A percentile compares a stretch with the other conserved stretches of the same genome.
Conservation (phyloP, 2,329 filamentous ascomycete genomes). For the Neofusicoccum laricinum region DNA sequence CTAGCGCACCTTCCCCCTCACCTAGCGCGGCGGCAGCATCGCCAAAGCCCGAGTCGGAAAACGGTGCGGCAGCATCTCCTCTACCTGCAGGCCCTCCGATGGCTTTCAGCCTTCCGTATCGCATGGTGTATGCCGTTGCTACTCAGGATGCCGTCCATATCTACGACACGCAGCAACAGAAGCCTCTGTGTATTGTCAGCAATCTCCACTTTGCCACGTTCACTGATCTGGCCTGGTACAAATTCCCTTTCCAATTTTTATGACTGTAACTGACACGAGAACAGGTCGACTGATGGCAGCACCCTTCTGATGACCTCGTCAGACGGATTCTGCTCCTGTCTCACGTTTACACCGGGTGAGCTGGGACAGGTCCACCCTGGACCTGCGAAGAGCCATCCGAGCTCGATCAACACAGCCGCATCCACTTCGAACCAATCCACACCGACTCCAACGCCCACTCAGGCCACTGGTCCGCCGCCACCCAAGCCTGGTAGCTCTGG, state of each 20-base stretch:
- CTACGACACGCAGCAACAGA: constrained; percentile 96
- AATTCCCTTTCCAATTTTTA: not conserved
- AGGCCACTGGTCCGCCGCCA: not conserved
- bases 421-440: constrained; percentile 60
- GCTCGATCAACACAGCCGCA: constrained; percentile 41
- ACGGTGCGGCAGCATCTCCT: constrained; percentile 53
- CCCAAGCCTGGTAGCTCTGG: constrained; percentile 39
- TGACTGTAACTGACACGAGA: constrained; percentile 26
- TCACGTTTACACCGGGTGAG: constrained; percentile 81
- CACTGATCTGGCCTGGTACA: constrained; percentile 82
- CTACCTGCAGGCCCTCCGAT: constrained; percentile 49
- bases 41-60: constrained; percentile 52
- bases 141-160: constrained; percentile 93
- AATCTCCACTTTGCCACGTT: constrained; percentile 97
- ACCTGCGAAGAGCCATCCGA: constrained; percentile 49
- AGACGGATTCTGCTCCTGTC: constrained; percentile 91
- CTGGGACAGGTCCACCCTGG: constrained; percentile 78
- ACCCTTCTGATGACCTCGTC: constrained; percentile 94
- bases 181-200: constrained; percentile 89
- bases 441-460: constrained; percentile 67
- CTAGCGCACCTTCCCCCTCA: constrained; percentile 53
- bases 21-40: constrained; percentile 53
- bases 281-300: constrained; percentile 70
- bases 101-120: constrained; percentile 82
- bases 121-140: constrained; percentile 94